Base-by-base conservation (phyloP, 306 rosid species). In the Cucurbita pepo region DNA sequence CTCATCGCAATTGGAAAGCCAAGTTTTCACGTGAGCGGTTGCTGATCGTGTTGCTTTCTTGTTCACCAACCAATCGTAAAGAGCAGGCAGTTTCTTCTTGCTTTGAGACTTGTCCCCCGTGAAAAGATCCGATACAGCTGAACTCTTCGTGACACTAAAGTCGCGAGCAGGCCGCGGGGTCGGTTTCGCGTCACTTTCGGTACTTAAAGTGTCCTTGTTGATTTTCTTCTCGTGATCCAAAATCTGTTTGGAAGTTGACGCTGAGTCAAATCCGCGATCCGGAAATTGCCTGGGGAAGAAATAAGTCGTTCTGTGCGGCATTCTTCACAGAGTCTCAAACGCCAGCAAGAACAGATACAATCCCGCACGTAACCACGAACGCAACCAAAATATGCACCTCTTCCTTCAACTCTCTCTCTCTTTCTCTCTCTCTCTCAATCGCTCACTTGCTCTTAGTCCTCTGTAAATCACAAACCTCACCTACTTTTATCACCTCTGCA, bases 251-350 rank as follows among this genome's bases (percentile, higher is more conserved):
- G 96, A 78, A 9, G 75, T 48, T 11, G 92, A 83, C 38, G 82
- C 88, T 7, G 72, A 58, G 51, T 84, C 89, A 36, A 86, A 83
- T 75, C 88, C 77, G 25, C 85, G 83, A 74, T 87, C 97, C 13
- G 92, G 91, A 53, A 91, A 89, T 9, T 91, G 96, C 79, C 99
- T 86, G 16, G 99, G 99, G 78, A 94, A 94, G 87, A 94, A 75
- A 95, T 94, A 94, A 57, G 99, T 94, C 69, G 96, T 76, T 82
- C 89, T 87, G 78, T 94, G 99, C 74, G 99, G 99, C 99, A 94
- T 94, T 76, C 44, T 73, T 71, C 90, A 87, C 87, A 16, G 84
- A 43, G 47, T 62, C 59, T 76, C 85, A 40, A 45, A 76, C 82
- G 41, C 52, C 38, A 67, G 70, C 36, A 70, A 71, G 38, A 51